Evolutionary conservation across 495 filamentous ascomycete species (phyloP).

Genomic region (Tuber calosporum): DNA sequence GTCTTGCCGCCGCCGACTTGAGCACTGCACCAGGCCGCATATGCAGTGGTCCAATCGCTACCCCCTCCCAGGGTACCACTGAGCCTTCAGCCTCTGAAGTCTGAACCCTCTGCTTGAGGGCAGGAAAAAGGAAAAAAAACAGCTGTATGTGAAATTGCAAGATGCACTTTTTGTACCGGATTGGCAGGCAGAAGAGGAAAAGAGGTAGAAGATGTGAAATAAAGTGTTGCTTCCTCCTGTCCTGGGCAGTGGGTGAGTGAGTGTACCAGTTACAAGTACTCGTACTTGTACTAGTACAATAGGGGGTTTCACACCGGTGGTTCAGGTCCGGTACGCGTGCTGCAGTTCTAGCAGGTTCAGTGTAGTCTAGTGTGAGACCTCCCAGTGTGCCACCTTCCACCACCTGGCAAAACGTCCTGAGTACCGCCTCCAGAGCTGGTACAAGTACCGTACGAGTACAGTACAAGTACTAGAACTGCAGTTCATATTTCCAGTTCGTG

Average conservation of each 20-base stretch:
- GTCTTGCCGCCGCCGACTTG: slow-evolving; percentile 28
- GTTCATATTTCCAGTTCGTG: too few relatives aligned
- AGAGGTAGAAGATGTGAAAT: neutral
- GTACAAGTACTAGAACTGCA: too few relatives aligned
- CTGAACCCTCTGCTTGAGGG: neutral
- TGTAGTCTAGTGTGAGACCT: too few relatives aligned
- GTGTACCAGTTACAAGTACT: too few relatives aligned
- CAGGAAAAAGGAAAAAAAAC: neutral
- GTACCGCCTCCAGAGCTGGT: too few relatives aligned
- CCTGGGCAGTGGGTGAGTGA: neutral
- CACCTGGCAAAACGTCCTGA: too few relatives aligned
- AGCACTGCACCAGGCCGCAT: slow-evolving; percentile 18
- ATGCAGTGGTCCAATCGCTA: slow-evolving; percentile 23
- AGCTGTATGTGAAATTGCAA: neutral
- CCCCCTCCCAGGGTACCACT: slow-evolving; percentile 29
- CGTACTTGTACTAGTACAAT: too few relatives aligned
- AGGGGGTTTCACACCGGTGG: too few relatives aligned
- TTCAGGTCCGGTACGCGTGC: too few relatives aligned
- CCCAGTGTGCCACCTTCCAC: too few relatives aligned
- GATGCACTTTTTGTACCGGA: neutral
- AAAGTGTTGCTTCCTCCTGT: neutral
- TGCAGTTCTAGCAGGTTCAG: too few relatives aligned
- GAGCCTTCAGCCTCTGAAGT: slow-evolving; percentile 16
- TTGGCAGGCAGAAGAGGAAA: neutral
- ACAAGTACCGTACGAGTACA: too few relatives aligned